A percentile compares a stretch with the other conserved stretches of the same genome.
Evolutionary conservation across 148 eudicot species (phyloP).

Genomic region (Pouteria glomerata): DNA sequence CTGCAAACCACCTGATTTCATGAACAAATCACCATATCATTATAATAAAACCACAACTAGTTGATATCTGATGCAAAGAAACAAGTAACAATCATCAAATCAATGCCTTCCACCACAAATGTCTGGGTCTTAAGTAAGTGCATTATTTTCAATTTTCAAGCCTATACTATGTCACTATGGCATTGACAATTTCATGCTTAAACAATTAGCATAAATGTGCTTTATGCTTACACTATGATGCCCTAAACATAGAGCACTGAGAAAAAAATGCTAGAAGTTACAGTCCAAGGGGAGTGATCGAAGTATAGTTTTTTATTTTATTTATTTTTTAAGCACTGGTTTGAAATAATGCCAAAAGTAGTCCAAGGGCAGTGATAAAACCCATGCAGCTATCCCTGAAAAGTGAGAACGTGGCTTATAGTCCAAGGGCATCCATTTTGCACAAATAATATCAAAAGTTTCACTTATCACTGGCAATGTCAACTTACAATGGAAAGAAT

Average conservation of each 20-base stretch:
- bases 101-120: neutral
- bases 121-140: neutral
- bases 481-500: constrained; percentile 70
- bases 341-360: too few relatives aligned
- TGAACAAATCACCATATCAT: neutral
- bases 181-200: neutral
- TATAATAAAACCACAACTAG: neutral
- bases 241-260: too few relatives aligned
- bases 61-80: too few relatives aligned
- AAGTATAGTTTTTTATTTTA: too few relatives aligned
- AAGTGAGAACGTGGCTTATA: neutral
- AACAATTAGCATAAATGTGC: too few relatives aligned
- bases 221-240: neutral
- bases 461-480: neutral
- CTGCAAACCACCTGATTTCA: neutral
- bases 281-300: too few relatives aligned
- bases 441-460: neutral
- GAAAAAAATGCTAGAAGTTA: too few relatives aligned
- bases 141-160: neutral
- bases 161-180: neutral
- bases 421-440: neutral
- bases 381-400: neutral
- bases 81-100: neutral
- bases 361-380: neutral
- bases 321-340: too few relatives aligned